phyloP scores from a whole-genome alignment of 192 early-diverging fungal species.

The Ambispora gerdemannii region DNA sequence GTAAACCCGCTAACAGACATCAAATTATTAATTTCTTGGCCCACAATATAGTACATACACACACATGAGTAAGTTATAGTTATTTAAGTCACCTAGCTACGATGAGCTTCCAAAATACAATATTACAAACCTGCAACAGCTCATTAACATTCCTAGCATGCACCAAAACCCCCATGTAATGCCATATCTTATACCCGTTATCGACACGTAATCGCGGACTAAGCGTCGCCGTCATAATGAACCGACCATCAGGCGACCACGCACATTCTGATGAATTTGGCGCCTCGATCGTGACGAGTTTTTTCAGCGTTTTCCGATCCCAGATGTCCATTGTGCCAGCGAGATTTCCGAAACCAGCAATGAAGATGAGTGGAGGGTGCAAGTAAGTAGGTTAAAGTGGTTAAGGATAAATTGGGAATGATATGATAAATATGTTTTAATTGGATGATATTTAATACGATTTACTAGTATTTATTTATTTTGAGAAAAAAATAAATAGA shows the following conservation, averaged over 20 bases:
- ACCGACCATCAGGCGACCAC: constrained; percentile 92
- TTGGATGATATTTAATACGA: no score
- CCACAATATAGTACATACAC: no score
- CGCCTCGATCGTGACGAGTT: constrained; percentile 76
- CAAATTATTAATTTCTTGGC: no score
- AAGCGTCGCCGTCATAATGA: constrained; percentile 89
- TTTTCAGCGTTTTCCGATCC: constrained; percentile 85
- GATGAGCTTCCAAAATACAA: no score
- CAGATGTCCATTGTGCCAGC: constrained; percentile 90
- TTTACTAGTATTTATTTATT: background rate
- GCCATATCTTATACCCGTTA: constrained; percentile 96
- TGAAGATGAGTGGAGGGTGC: constrained; percentile 53
- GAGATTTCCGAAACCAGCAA: constrained; percentile 97
- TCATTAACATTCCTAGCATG: constrained; percentile 76
- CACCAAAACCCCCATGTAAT: constrained; percentile 84
- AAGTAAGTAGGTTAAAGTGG: background rate
- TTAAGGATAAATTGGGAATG: no score
- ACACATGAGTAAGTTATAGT: no score
- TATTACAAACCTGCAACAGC: constrained; percentile 71
- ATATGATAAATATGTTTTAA: no score
- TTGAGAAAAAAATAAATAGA: background rate
- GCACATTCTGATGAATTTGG: constrained; percentile 80
- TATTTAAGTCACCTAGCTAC: no score
- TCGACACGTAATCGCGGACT: constrained; percentile 95
- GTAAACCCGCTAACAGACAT: no score